Conservation (phyloP, 2,329 filamentous ascomycete species). For the Apiospora hydei region DNA sequence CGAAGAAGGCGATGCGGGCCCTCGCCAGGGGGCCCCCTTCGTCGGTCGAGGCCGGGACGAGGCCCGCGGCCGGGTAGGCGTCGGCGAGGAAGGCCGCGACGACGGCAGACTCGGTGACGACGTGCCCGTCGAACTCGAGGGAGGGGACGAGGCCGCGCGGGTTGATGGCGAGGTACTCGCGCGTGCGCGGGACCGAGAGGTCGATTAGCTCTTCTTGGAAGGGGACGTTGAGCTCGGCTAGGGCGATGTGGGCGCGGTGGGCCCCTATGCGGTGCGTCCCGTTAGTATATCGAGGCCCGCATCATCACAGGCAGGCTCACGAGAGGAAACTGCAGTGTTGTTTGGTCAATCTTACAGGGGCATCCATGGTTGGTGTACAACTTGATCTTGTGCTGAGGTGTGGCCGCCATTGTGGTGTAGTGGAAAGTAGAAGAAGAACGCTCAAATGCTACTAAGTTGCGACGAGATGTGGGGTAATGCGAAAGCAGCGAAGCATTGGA, state of each 20-base stretch:
- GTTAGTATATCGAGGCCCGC: neutral
- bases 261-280: constrained; percentile 22
- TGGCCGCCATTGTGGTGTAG: neutral
- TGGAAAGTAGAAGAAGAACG: neutral
- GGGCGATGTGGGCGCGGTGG: constrained; percentile 28
- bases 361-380: constrained; percentile 29
- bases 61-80: constrained; percentile 16
- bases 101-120: constrained; percentile 28
- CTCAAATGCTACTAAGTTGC: neutral
- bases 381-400: constrained; percentile 27
- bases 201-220: constrained; percentile 29
- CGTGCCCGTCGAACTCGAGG: constrained; percentile 24
- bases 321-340: neutral
- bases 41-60: constrained; percentile 25
- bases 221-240: constrained; percentile 26
- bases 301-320: neutral
- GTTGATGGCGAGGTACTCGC: constrained; percentile 27
- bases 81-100: constrained; percentile 28
- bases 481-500: neutral
- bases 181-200: constrained; percentile 24
- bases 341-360: constrained; percentile 24
- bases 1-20: constrained; percentile 28
- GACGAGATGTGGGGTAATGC: neutral
- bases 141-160: constrained; percentile 28
- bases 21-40: constrained; percentile 22